Percentiles rank a stretch among this genome's conserved stretches.
Evolutionary conservation across 768 basidiomycete species (phyloP).

Genomic region (Heimioporus sp.): DNA sequence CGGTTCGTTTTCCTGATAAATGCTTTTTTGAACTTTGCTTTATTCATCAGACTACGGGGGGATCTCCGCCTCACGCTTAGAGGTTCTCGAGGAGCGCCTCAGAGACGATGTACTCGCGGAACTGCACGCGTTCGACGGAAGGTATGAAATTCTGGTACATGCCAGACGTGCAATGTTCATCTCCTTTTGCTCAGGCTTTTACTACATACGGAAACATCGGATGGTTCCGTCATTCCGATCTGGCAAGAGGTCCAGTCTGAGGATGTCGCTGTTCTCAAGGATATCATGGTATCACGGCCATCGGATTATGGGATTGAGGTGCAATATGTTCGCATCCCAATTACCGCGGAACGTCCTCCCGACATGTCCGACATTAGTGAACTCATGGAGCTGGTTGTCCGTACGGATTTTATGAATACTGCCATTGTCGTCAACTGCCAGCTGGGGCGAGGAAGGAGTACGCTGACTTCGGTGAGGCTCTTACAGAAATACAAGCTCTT

Average conservation of each 20-base stretch:
- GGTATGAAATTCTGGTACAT: constrained; percentile 40
- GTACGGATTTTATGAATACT: constrained; percentile 62
- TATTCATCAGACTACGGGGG: constrained; percentile 80
- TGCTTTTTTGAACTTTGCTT: neutral
- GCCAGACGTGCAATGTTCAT: neutral
- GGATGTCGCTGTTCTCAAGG: constrained; percentile 80
- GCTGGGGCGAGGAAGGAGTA: constrained; percentile 89
- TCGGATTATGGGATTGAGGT: constrained; percentile 54
- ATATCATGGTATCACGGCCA: constrained; percentile 72
- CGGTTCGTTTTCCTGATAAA: neutral
- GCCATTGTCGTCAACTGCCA: constrained; percentile 96
- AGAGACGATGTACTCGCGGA: constrained; percentile 87
- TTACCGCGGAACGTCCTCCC: constrained; percentile 85
- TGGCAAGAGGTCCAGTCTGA: constrained; percentile 85
- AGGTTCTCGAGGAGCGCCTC: constrained; percentile 87
- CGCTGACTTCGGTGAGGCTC: constrained; percentile 72
- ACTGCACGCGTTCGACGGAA: constrained; percentile 77
- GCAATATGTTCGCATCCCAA: constrained; percentile 81
- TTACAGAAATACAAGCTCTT: neutral
- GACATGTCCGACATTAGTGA: constrained; percentile 74
- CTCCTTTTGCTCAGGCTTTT: constrained; percentile 52
- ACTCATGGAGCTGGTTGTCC: constrained; percentile 74
- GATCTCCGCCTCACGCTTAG: constrained; percentile 86
- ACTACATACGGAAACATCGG: constrained; percentile 84
- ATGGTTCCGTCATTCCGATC: constrained; percentile 86